These are phyloP conservation scores for Urtica urens DNA, from an alignment of 306 rosid species.

Conservation along the genomic window DNA sequence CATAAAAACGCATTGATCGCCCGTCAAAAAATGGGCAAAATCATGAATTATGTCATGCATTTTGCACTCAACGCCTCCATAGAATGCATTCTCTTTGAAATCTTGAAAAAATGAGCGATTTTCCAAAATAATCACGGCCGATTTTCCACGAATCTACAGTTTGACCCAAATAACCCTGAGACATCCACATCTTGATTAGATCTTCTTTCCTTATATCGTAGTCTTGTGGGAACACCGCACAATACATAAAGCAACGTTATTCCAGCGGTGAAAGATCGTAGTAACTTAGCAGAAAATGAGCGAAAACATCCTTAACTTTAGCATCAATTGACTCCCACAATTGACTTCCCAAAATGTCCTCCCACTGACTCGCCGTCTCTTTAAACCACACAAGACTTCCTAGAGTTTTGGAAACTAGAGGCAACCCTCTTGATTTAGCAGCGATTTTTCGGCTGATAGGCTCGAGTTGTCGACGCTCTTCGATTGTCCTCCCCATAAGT, in stretches of 20 bases:
- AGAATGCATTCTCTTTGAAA: background rate
- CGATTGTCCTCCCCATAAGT: background rate
- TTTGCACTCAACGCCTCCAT: background rate
- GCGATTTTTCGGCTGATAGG: slow-evolving; percentile 5
- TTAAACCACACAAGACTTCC: background rate
- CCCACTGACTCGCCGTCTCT: background rate
- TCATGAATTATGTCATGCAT: slow-evolving; percentile 12
- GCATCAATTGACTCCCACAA: slow-evolving; percentile 8
- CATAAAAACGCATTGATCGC: background rate
- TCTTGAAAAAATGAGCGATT: slow-evolving; percentile 12
- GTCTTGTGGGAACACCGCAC: slow-evolving; percentile 3
- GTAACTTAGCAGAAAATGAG: slow-evolving; percentile 7
- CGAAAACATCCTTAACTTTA: background rate
- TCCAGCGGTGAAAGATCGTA: background rate
- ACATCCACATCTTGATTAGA: slow-evolving; percentile 7
- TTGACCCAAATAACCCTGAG: slow-evolving; percentile 9
- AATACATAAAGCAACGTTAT: slow-evolving; percentile 2
- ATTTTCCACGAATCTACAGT: background rate
- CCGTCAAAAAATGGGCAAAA: slow-evolving; percentile 7
- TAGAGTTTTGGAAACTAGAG: slow-evolving; percentile 12
- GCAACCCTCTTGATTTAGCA: slow-evolving; percentile 5
- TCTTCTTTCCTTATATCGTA: background rate
- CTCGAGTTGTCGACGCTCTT: background rate
- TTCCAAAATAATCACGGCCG: slow-evolving; percentile 6
- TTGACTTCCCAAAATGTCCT: background rate